These are phyloP conservation scores for Fomitopsis pulvina DNA, from an alignment of 768 basidiomycete species.

Conservation along the genomic window DNA sequence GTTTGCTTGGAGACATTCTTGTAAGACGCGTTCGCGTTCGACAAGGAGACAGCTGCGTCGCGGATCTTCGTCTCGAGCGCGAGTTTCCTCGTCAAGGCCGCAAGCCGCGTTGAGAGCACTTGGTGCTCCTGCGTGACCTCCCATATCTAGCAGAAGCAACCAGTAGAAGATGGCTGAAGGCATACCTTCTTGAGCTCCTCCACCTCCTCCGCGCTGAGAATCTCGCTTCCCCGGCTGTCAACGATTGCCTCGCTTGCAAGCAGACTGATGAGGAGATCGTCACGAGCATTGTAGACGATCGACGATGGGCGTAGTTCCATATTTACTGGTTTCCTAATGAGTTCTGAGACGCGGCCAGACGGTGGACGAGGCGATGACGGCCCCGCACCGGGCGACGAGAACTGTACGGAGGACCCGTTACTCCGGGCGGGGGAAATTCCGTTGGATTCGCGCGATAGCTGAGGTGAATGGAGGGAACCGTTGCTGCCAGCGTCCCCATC, in stretches of 20 bases:
- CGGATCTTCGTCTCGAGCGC: slow-evolving; percentile 82
- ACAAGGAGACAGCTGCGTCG: slow-evolving; percentile 73
- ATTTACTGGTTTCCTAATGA: slow-evolving; percentile 30
- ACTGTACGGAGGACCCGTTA: slow-evolving; percentile 18
- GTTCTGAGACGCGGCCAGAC: slow-evolving; percentile 23
- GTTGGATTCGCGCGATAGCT: slow-evolving; percentile 19
- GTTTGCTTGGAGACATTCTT: slow-evolving; percentile 58
- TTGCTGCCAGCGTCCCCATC: slow-evolving; percentile 22
- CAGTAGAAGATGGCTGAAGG: slow-evolving; percentile 33
- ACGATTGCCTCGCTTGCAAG: slow-evolving; percentile 91
- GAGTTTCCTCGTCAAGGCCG: slow-evolving; percentile 67
- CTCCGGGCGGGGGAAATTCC: slow-evolving; percentile 21
- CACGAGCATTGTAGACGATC: slow-evolving; percentile 49
- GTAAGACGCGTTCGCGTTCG: slow-evolving; percentile 55
- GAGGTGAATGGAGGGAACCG: slow-evolving; percentile 19
- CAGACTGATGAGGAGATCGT: slow-evolving; percentile 84
- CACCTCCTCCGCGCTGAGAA: slow-evolving; percentile 68
- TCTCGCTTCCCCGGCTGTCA: slow-evolving; percentile 79
- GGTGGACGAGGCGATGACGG: slow-evolving; percentile 35
- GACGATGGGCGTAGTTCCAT: slow-evolving; percentile 38
- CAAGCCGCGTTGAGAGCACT: slow-evolving; percentile 56
- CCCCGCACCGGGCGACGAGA: slow-evolving; percentile 30
- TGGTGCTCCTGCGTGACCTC: slow-evolving; percentile 57
- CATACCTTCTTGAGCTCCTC: slow-evolving; percentile 65
- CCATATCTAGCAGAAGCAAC: slow-evolving; percentile 22